Percentiles rank a stretch among this genome's conserved stretches.
These are phyloP conservation scores for Neospora caninum DNA, from an alignment of 169 alveolate genomes.

Conservation along the genomic window DNA sequence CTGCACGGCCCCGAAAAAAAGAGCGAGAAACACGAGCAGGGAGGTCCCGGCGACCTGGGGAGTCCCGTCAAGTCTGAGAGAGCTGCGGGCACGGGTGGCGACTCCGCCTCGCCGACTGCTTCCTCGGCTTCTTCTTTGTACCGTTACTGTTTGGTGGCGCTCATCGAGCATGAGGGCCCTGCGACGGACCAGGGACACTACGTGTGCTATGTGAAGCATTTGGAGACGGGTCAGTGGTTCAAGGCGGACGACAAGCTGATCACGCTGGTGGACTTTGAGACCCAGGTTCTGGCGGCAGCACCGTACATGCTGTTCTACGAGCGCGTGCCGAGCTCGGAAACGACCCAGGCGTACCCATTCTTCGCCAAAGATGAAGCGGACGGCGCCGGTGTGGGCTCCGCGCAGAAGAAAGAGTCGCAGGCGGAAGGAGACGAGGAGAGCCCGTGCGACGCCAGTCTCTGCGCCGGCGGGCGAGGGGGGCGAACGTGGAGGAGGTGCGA, in stretches of 20 bases:
- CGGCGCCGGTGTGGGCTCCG: neutral
- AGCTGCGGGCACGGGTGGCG: no score
- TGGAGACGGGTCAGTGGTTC: conserved; percentile 49
- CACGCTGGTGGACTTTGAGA: conserved; percentile 46
- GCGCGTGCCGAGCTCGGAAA: conserved; percentile 34
- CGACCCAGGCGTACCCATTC: neutral
- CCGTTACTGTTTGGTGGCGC: conserved; percentile 47
- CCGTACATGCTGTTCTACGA: conserved; percentile 64
- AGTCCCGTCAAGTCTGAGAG: no score
- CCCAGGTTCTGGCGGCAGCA: conserved; percentile 48
- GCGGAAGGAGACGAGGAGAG: neutral
- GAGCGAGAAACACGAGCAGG: no score
- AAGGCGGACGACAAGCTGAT: conserved; percentile 57
- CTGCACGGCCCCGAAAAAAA: no score
- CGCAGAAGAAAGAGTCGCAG: neutral
- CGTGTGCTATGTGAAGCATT: conserved; percentile 62
- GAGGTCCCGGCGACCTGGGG: no score
- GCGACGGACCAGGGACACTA: conserved; percentile 66
- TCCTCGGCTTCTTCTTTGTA: neutral
- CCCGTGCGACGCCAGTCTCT: no score
- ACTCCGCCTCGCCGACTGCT: no score
- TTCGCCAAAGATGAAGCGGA: neutral
- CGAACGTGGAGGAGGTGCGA: neutral
- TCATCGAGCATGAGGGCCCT: conserved; percentile 64
- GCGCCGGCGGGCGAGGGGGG: neutral